These are phyloP conservation scores for Blastomyces emzantsi DNA, from an alignment of 2,329 filamentous ascomycete species.

Conservation along the genomic window DNA sequence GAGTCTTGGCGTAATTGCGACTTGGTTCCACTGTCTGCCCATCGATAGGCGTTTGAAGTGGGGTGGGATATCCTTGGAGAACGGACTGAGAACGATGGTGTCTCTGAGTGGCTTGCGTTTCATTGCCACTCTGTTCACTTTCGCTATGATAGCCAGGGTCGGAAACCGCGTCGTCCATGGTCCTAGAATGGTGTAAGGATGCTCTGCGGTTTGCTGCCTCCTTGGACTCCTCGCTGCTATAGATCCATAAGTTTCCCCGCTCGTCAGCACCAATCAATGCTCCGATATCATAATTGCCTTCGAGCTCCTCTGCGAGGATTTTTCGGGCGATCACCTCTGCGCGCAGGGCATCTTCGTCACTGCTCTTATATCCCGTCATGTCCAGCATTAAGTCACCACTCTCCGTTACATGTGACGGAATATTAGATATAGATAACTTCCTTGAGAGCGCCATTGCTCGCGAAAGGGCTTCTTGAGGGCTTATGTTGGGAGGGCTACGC, in stretches of 20 bases:
- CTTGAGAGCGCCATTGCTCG: constrained; percentile 77
- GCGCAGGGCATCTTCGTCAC: constrained; percentile 80
- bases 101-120: constrained; percentile 48
- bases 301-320: constrained; percentile 83
- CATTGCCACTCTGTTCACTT: constrained; percentile 56
- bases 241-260: constrained; percentile 98
- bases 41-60: constrained; percentile 45
- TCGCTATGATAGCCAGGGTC: constrained; percentile 96
- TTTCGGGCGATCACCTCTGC: constrained; percentile 91
- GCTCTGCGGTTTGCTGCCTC: constrained; percentile 66
- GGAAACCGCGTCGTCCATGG: constrained; percentile 70
- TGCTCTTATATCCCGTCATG: constrained; percentile 94
- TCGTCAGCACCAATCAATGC: constrained; percentile 92
- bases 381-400: constrained; percentile 93
- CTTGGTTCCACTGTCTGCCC: constrained; percentile 53
- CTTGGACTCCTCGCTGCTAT: constrained; percentile 94
- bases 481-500: constrained; percentile 65
- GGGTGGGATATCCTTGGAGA: constrained; percentile 56
- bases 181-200: constrained; percentile 43
- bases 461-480: constrained; percentile 65
- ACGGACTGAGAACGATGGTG: constrained; percentile 54
- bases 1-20: constrained; percentile 90
- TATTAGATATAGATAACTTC: constrained; percentile 81
- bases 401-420: constrained; percentile 85
- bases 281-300: constrained; percentile 93